A percentile compares a stretch with the other conserved stretches of the same genome.
phyloP scores from a whole-genome alignment of 768 basidiomycete species.

The Gelatoporia subvermispora region DNA sequence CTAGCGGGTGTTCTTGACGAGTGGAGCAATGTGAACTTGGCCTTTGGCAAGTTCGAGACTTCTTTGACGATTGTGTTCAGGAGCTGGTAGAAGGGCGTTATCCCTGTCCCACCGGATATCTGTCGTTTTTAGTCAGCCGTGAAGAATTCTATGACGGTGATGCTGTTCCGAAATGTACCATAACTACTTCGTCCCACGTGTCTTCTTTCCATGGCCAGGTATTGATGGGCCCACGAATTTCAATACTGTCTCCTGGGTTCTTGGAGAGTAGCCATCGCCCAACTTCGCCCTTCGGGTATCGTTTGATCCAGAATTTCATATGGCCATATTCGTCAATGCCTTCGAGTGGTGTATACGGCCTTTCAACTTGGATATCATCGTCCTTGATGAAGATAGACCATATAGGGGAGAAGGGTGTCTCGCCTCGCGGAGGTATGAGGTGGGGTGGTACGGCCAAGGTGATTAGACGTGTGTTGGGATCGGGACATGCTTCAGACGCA shows the following conservation, averaged over 20 bases:
- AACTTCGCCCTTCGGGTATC: slow-evolving; percentile 74
- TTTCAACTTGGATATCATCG: slow-evolving; percentile 83
- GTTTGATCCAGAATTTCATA: slow-evolving; percentile 80
- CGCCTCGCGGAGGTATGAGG: slow-evolving; percentile 14
- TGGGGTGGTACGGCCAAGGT: slow-evolving; percentile 51
- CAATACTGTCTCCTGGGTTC: slow-evolving; percentile 58
- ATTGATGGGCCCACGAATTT: slow-evolving; percentile 69
- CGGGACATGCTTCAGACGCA: slow-evolving; percentile 42
- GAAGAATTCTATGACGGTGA: background rate
- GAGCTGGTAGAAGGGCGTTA: slow-evolving; percentile 82
- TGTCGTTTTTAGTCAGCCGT: slow-evolving; percentile 23
- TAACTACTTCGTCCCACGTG: slow-evolving; percentile 74
- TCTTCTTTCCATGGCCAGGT: slow-evolving; percentile 58
- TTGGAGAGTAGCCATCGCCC: slow-evolving; percentile 79
- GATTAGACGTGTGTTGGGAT: slow-evolving; percentile 59
- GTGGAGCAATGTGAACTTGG: slow-evolving; percentile 71
- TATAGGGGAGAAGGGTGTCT: slow-evolving; percentile 34
- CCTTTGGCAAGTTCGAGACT: slow-evolving; percentile 21
- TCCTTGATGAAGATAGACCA: slow-evolving; percentile 84
- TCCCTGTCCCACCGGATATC: slow-evolving; percentile 87
- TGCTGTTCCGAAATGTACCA: slow-evolving; percentile 41
- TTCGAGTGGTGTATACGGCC: slow-evolving; percentile 78
- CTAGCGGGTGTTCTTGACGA: slow-evolving; percentile 57
- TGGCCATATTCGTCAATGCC: slow-evolving; percentile 62
- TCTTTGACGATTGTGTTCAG: slow-evolving; percentile 44